Percentiles rank a stretch among this genome's conserved stretches.
These are phyloP conservation scores for Mortierella sp. DNA, from an alignment of 371 early-diverging fungal genomes.

Conservation along the genomic window DNA sequence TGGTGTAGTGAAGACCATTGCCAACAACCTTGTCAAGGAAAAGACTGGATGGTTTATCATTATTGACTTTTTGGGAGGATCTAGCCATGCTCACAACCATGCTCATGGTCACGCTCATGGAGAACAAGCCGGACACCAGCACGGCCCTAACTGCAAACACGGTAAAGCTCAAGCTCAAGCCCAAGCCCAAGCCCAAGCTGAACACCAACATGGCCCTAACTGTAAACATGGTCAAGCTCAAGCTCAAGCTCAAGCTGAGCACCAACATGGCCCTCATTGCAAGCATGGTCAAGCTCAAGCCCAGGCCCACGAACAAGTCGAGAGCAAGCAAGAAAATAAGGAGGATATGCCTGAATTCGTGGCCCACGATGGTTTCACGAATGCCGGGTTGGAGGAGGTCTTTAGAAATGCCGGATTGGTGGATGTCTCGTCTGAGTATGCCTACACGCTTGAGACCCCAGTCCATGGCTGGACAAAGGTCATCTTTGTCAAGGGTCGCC, in stretches of 20 bases:
- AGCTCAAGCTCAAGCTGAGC: not conserved
- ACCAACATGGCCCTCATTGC: not conserved
- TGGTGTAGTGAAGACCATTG: conserved; percentile 12
- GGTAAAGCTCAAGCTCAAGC: conserved; percentile 12
- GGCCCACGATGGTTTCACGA: conserved; percentile 31
- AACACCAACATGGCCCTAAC: not conserved
- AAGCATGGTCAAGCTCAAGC: not conserved
- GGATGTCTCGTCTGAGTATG: conserved; percentile 16
- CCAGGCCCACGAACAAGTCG: not conserved
- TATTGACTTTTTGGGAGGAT: conserved; percentile 17
- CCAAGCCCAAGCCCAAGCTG: conserved; percentile 6
- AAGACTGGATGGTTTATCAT: conserved; percentile 40
- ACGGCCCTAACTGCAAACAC: conserved; percentile 8
- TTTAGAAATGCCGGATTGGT: conserved; percentile 38
- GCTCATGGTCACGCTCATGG: conserved; percentile 5
- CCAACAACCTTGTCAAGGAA: conserved; percentile 23
- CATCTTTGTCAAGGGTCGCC: conserved; percentile 38
- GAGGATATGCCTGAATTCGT: conserved; percentile 8
- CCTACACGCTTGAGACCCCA: conserved; percentile 9
- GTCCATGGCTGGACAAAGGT: conserved; percentile 12
- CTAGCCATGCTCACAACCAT: conserved; percentile 5
- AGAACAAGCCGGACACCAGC: conserved; percentile 2
- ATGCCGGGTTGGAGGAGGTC: conserved; percentile 3
- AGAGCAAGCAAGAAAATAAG: not conserved
- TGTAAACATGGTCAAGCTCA: conserved; percentile 9